A percentile compares a stretch with the other conserved stretches of the same genome.
Evolutionary conservation across 495 filamentous ascomycete genomes (phyloP).

Genomic region (Sabuloglossum arenarium): DNA sequence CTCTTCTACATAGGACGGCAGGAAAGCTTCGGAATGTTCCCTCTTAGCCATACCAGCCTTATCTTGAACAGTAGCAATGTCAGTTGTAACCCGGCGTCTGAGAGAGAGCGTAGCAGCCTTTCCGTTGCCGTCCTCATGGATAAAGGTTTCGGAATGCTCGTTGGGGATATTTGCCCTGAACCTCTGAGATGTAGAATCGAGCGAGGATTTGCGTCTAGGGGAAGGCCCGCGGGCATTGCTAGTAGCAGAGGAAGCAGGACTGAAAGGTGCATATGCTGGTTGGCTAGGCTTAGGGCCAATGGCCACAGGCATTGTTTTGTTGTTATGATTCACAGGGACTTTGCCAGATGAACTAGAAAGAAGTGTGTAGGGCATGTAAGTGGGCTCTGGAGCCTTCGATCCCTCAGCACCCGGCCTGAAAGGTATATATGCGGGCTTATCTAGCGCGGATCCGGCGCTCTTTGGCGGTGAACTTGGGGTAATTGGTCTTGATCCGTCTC

Average conservation of each 20-base stretch:
- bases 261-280: not conserved
- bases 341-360: not conserved
- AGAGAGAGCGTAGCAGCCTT: not conserved
- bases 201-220: not conserved
- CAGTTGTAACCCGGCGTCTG: not conserved
- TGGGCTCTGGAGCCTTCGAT: not conserved
- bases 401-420: not conserved
- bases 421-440: not conserved
- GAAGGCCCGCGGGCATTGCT: not conserved
- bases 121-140: not conserved
- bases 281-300: not conserved
- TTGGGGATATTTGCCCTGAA: not conserved
- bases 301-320: not conserved
- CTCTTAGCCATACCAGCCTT: not conserved
- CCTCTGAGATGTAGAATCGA: not conserved
- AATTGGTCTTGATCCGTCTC: not conserved
- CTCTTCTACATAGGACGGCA: too few species aligned
- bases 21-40: not conserved
- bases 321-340: not conserved
- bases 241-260: not conserved
- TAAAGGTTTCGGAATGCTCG: not conserved
- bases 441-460: not conserved
- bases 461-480: not conserved
- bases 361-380: not conserved
- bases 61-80: not conserved